Evolutionary conservation across 1,284 basidiomycete genomes (phyloP), one percentile per base, ranked within the genome.

Genomic region (Paramarasmius palmivorus): DNA sequence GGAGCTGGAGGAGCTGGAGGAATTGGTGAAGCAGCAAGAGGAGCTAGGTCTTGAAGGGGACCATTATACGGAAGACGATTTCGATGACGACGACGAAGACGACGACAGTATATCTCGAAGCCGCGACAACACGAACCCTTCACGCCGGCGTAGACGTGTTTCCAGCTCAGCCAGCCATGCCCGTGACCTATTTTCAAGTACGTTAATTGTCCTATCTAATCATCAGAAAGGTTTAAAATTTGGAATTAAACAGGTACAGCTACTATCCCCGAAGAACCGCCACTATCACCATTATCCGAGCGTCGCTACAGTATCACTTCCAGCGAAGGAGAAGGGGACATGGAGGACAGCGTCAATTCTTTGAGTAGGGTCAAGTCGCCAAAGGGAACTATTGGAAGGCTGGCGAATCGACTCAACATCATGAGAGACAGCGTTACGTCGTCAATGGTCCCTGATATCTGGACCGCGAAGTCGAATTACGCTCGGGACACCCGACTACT

Each of bases 401-500:
- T 88, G 1, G 76, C 79, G 0, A 79, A 64, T 63, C 80, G 72
- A 55, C 67, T 88, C 26, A 72, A 72, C 40, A 68, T 69, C 59
- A 68, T 82, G 63, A 78, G 67, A 52, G 81, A 82, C 57, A 86
- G 78, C 56, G 66, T 82, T 23, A 70, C 76, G 0, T 81, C 83
- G 8, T 62, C 71, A 1, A 59, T 63, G 15, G 57, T 41, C 14
- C 58, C 56, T 1, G 80, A 81, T 48, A 78, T 94, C 17, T 98
- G 95, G 94, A 92, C 83, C 2, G 82, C 91, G 29, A 84, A 81
- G 56, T 83, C 84, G 42, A 90, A 93, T 69, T 95, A 93, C 60
- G 95, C 93, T 4, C 89, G 86, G 67, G 95, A 98, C 65, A 84
- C 90, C 17, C 86, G 94, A 36, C 82, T 98, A 50, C 79, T 96